Evolutionary conservation across 768 basidiomycete species (phyloP), one percentile per base, ranked within the genome.

Genomic region (Mycena galericulata): DNA sequence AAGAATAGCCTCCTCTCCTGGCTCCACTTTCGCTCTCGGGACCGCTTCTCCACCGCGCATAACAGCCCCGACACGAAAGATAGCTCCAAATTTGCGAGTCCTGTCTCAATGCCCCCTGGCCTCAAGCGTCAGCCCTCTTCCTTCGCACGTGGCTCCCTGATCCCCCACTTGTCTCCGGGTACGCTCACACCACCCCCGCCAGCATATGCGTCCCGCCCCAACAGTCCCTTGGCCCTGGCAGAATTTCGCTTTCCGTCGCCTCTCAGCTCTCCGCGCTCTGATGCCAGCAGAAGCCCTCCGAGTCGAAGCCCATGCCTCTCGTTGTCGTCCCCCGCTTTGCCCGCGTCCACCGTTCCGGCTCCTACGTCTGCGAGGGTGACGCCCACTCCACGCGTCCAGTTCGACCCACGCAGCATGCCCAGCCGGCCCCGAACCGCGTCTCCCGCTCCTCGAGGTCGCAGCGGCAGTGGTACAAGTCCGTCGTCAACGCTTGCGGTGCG

Each of bases 11-110:
- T 78, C 8, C 41, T 76, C 36, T 71, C 69, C 8, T 78, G 77
- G 77, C 70, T 78, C 43, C 74, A 76, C 40, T 72, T 75, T 41
- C 72, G 75, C 32, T 78, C 77, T 17, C 75, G 77, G 45, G 77
- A 76, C 1, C 74, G 76, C 18, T 78, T 78, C 57, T 72, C 70
- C 40, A 65, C 70, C 24, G 49, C 49, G n/a, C 61, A 71, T 45
- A 45, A 59, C 38, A 59, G 47, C n/a, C 65, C 65, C 24, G 29
- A 54, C 10, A 24, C 54, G 20, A 66, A 62, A 43, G 32, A 20
- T n/a, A 47, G 46, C 47, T 29, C 22, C 22, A 56, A 50, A 47
- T 22, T 45, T 4, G 38, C 50, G 45, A 68, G 54, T 18, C 47
- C 62, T 10, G 9, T 43, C 47, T 53, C 27, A 7, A 29, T 4